Percentiles rank a stretch among this genome's conserved stretches.
These are phyloP conservation scores for Nemania serpens DNA, from an alignment of 2,329 filamentous ascomycete genomes.

Conservation along the genomic window DNA sequence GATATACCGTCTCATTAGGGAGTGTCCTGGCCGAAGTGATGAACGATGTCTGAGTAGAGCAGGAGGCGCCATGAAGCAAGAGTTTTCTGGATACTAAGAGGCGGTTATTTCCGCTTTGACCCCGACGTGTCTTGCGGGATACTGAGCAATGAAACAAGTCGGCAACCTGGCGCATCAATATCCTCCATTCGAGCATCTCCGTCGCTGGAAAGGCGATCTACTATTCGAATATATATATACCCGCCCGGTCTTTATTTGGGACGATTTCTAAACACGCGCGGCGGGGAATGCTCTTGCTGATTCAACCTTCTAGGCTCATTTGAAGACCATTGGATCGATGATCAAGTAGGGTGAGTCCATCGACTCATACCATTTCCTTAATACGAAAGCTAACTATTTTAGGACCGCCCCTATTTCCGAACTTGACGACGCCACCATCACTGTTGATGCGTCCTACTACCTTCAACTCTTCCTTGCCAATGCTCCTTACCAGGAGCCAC, in stretches of 20 bases:
- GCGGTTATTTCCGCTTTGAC: too few species aligned
- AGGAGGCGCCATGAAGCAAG: too few species aligned
- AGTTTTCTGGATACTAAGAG: too few species aligned
- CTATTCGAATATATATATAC: neutral
- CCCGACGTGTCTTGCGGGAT: too few species aligned
- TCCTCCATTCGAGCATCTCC: neutral
- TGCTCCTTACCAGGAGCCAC: conserved; percentile 76
- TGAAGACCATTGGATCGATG: conserved; percentile 49
- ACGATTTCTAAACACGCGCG: neutral
- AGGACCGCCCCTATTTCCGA: conserved; percentile 68
- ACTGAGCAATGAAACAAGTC: neutral
- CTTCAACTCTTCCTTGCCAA: conserved; percentile 77
- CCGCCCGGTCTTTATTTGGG: neutral
- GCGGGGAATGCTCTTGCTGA: conserved; percentile 27
- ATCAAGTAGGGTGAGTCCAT: conserved; percentile 41
- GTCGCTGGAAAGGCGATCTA: neutral
- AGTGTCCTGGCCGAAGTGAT: too few species aligned
- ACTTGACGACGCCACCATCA: conserved; percentile 70
- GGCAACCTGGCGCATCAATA: neutral
- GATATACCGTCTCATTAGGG: neutral
- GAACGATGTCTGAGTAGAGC: too few species aligned
- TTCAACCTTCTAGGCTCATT: conserved; percentile 39
- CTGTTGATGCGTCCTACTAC: conserved; percentile 74
- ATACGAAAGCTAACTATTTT: conserved; percentile 20
- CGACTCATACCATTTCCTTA: neutral